Conservation (phyloP, 768 basidiomycete species). For the Rhodotorula diobovata region DNA sequence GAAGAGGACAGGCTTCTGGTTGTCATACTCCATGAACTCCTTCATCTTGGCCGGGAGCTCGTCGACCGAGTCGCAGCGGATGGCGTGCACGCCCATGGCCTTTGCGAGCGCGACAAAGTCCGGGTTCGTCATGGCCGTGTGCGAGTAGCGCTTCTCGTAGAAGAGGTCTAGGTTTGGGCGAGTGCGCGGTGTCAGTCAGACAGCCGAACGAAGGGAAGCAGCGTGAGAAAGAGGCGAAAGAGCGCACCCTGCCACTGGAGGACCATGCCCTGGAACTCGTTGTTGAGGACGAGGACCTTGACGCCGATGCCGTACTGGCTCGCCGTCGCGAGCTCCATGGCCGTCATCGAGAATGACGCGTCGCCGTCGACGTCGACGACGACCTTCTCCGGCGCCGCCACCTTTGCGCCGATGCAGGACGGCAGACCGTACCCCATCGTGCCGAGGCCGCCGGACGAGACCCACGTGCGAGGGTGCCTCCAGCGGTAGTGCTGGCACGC, state of each 20-base stretch:
- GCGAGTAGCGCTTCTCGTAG: constrained; percentile 93
- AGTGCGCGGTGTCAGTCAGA: neutral
- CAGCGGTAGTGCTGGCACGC: constrained; percentile 91
- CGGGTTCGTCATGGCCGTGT: constrained; percentile 91
- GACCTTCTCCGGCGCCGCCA: constrained; percentile 85
- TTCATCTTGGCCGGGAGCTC: constrained; percentile 95
- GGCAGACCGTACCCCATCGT: constrained; percentile 99
- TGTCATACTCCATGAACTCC: constrained; percentile 94
- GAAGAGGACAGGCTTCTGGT: constrained; percentile 75
- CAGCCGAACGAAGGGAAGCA: neutral
- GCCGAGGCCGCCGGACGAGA: constrained; percentile 82
- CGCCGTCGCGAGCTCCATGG: constrained; percentile 96
- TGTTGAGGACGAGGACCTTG: constrained; percentile 53
- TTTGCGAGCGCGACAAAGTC: constrained; percentile 85
- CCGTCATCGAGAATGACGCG: constrained; percentile 98
- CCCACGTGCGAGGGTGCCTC: constrained; percentile 78
- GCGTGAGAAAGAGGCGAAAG: neutral
- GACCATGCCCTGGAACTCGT: constrained; percentile 71
- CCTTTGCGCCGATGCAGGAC: constrained; percentile 91
- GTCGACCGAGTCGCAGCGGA: constrained; percentile 63
- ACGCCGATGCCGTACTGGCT: constrained; percentile 87
- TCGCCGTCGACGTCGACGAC: constrained; percentile 97
- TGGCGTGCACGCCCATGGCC: constrained; percentile 87
- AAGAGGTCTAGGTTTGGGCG: constrained; percentile 66
- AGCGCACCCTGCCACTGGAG: constrained; percentile 91